phyloP scores from a whole-genome alignment of 306 rosid species.

The Quercus alba region DNA sequence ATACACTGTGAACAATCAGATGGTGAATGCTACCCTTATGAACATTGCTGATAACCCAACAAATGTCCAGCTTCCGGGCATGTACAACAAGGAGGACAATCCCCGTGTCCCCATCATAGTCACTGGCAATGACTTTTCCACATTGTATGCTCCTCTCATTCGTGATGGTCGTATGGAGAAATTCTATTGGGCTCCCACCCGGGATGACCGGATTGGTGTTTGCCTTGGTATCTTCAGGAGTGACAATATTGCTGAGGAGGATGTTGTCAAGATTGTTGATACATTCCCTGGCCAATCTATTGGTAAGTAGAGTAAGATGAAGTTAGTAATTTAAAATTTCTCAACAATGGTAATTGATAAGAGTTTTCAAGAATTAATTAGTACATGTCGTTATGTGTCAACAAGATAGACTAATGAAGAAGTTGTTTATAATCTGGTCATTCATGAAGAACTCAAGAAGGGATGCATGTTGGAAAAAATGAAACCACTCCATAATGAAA shows the following conservation, averaged over 20 bases:
- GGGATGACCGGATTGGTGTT: slow-evolving; percentile 52
- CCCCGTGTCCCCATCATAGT: slow-evolving; percentile 50
- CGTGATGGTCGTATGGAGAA: slow-evolving; percentile 67
- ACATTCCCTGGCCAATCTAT: slow-evolving; percentile 61
- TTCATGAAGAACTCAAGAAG: no score
- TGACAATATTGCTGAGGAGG: slow-evolving; percentile 35
- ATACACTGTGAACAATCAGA: slow-evolving; percentile 62
- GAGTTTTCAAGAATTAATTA: no score
- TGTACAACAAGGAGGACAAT: slow-evolving; percentile 61
- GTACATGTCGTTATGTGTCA: no score
- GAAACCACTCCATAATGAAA: no score
- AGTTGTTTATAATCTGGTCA: no score
- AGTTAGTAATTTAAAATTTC: no score
- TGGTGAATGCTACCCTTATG: slow-evolving; percentile 65
- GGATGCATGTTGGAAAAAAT: no score
- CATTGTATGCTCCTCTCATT: slow-evolving; percentile 58
- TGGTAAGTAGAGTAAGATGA: slow-evolving; percentile 24
- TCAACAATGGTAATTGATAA: no score
- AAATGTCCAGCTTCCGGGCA: slow-evolving; percentile 53
- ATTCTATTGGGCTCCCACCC: slow-evolving; percentile 62
- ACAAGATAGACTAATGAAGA: no score
- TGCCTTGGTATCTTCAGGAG: slow-evolving; percentile 47
- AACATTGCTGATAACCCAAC: slow-evolving; percentile 66
- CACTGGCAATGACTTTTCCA: slow-evolving; percentile 59
- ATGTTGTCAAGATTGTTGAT: slow-evolving; percentile 45